A percentile compares a stretch with the other conserved stretches of the same genome.
Evolutionary conservation across 1,139 yeast species (phyloP).

Genomic region (Ogataea hybrid): DNA sequence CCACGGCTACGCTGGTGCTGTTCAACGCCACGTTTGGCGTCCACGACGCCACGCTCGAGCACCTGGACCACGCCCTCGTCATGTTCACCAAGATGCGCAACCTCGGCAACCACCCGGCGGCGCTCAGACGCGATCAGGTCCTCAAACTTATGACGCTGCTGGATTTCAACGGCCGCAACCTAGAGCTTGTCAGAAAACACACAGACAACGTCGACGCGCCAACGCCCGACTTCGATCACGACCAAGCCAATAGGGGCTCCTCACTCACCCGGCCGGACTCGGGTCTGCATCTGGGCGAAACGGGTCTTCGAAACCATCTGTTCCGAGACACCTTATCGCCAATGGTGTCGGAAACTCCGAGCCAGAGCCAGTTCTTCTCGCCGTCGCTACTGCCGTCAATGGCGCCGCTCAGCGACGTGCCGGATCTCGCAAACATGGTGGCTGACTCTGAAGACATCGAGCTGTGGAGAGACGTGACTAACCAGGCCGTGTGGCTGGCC

Average conservation of each 20-base stretch:
- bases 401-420: constrained; percentile 28
- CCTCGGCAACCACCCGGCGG: constrained; percentile 77
- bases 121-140: constrained; percentile 68
- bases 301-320: background rate
- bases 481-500: constrained; percentile 70
- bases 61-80: constrained; percentile 68
- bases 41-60: constrained; percentile 70
- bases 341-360: background rate
- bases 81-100: constrained; percentile 74
- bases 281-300: background rate
- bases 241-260: constrained; percentile 3
- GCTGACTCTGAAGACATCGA: constrained; percentile 48
- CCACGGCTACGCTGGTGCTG: constrained; percentile 73
- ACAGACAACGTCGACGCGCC: constrained; percentile 44
- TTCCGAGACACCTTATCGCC: constrained; percentile 2
- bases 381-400: constrained; percentile 27
- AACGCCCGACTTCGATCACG: constrained; percentile 19
- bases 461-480: constrained; percentile 72
- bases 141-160: constrained; percentile 61
- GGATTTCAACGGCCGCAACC: constrained; percentile 68
- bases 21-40: constrained; percentile 84
- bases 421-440: constrained; percentile 28
- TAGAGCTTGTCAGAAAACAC: constrained; percentile 53
- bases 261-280: too few relatives aligned
- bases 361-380: constrained; percentile 18